A percentile compares a stretch with the other conserved stretches of the same genome.
phyloP scores from a whole-genome alignment of 805 yeast species.

The Myxozyma sirexii region DNA sequence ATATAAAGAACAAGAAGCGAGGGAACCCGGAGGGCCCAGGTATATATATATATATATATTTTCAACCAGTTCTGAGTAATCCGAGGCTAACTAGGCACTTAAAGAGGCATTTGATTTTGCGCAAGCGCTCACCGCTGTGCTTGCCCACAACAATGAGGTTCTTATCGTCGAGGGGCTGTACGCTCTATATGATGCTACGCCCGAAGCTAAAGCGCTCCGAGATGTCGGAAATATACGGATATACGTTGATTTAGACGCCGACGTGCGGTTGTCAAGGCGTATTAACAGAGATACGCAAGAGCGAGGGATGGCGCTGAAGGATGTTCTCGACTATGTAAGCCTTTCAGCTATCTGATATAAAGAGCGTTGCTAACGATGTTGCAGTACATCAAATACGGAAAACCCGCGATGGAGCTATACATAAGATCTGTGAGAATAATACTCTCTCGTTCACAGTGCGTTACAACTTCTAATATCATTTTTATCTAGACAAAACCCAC shows the following conservation, averaged over 20 bases:
- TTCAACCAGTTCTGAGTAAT: too few species aligned
- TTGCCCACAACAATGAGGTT: conserved; percentile 35
- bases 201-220: conserved; percentile 3
- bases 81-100: neutral
- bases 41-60: conserved; percentile 8
- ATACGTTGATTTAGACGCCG: conserved; percentile 83
- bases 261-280: conserved; percentile 78
- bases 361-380: neutral
- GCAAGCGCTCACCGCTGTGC: conserved; percentile 6
- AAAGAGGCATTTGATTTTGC: conserved; percentile 24
- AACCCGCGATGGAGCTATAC: conserved; percentile 69
- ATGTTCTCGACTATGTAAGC: conserved; percentile 23
- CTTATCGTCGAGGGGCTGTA: conserved; percentile 75
- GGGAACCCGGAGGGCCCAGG: conserved; percentile 32
- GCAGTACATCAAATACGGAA: conserved; percentile 56
- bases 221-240: conserved; percentile 66
- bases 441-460: neutral
- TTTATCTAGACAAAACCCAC: conserved; percentile 55
- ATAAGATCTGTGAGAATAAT: conserved; percentile 42
- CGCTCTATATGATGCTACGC: conserved; percentile 61
- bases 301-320: conserved; percentile 14
- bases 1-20: neutral
- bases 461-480: neutral
- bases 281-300: conserved; percentile 38
- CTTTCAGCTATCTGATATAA: neutral